Conservation (phyloP, 306 rosid genomes). For the Castanea mollissima region DNA sequence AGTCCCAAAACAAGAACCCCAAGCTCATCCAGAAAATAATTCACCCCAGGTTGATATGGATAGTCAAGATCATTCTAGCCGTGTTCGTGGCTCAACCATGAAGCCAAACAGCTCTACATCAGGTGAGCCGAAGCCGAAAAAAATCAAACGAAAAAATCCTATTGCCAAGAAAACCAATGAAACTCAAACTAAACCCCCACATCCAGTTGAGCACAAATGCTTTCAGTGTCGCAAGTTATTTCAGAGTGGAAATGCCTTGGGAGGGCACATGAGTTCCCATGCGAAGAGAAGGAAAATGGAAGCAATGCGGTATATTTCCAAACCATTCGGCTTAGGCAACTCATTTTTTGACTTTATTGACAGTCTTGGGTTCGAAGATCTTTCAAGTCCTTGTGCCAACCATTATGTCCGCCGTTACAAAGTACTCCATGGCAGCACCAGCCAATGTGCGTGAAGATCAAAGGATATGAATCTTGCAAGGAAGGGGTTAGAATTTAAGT, state of each 20-base stretch:
- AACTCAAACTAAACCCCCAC: background rate
- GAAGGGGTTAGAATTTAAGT: background rate
- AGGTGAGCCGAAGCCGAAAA: background rate
- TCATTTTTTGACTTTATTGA: too few relatives aligned
- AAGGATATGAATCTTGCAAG: background rate
- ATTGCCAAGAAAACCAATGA: background rate
- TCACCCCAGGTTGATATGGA: background rate
- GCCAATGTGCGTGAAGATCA: background rate
- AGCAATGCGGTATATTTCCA: background rate
- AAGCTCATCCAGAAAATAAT: background rate
- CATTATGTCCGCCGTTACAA: too few relatives aligned
- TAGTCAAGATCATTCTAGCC: background rate
- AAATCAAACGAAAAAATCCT: background rate
- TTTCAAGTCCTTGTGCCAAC: too few relatives aligned
- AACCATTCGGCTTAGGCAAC: background rate
- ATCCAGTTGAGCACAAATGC: background rate
- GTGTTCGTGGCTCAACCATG: too few relatives aligned
- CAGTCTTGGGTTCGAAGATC: too few relatives aligned
- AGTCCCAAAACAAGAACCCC: too few relatives aligned
- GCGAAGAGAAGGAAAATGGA: slow-evolving; percentile 4
- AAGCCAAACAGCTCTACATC: too few relatives aligned
- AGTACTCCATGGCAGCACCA: too few relatives aligned
- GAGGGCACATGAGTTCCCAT: slow-evolving; percentile 14
- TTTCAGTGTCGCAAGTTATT: background rate
- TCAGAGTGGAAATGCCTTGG: background rate